A percentile compares a stretch with the other conserved stretches of the same genome.
These are phyloP conservation scores for Debaryomyces hansenii DNA, from an alignment of 805 yeast genomes.

Conservation along the genomic window DNA sequence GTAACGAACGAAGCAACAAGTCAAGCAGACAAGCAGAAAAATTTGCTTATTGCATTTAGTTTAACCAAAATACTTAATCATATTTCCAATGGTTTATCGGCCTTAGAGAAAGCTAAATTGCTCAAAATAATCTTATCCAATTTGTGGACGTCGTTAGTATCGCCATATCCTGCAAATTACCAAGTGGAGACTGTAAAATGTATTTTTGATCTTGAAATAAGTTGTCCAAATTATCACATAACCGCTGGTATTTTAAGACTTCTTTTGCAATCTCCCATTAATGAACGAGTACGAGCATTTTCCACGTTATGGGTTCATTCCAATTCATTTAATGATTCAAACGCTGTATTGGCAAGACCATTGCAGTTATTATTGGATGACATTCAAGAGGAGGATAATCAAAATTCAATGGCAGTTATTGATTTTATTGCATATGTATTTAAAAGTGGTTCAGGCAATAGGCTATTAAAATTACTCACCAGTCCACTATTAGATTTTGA, in stretches of 20 bases:
- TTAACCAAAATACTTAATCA: constrained; percentile 39
- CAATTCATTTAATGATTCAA: constrained; percentile 46
- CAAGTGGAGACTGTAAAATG: constrained; percentile 73
- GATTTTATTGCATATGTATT: constrained; percentile 50
- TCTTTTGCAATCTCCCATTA: constrained; percentile 38
- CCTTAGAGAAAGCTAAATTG: constrained; percentile 34
- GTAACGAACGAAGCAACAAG: constrained; percentile 7
- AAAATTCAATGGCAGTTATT: constrained; percentile 41
- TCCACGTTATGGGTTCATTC: constrained; percentile 77
- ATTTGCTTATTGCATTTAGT: constrained; percentile 42
- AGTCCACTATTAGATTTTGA: constrained; percentile 49
- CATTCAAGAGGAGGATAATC: constrained; percentile 42
- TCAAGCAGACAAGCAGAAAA: constrained; percentile 7
- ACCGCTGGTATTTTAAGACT: constrained; percentile 72
- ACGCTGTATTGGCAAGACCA: constrained; percentile 57
- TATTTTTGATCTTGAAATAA: constrained; percentile 60
- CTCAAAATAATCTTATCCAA: constrained; percentile 42
- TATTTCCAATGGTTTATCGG: constrained; percentile 27
- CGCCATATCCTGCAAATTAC: constrained; percentile 46
- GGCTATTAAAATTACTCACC: constrained; percentile 59
- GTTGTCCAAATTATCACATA: constrained; percentile 52
- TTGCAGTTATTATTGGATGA: constrained; percentile 69
- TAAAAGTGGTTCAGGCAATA: constrained; percentile 55
- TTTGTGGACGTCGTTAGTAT: constrained; percentile 57
- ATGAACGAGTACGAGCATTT: constrained; percentile 52